Evolutionary conservation across 305 asterid species (phyloP).

Genomic region (Fraxinus dipetala): DNA sequence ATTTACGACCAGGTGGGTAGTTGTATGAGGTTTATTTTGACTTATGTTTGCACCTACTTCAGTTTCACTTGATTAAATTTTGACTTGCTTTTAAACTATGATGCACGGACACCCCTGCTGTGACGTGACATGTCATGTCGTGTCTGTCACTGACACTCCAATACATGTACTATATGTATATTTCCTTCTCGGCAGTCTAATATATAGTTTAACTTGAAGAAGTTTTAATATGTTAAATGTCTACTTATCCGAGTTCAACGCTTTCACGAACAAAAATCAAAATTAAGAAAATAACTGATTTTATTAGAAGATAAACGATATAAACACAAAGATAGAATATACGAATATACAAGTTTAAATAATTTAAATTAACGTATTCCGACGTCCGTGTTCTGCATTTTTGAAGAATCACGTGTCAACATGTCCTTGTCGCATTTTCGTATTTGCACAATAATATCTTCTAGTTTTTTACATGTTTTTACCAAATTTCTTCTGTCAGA

Average conservation of each 20-base stretch:
- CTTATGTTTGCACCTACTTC: neutral
- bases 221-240: neutral
- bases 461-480: conserved; percentile 6
- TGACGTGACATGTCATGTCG: neutral
- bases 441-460: neutral
- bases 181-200: neutral
- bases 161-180: neutral
- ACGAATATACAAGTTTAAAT: neutral
- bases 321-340: neutral
- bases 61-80: conserved; percentile 1
- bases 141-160: neutral
- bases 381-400: neutral
- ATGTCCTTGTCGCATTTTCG: neutral
- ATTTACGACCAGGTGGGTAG: conserved; percentile 80
- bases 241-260: neutral
- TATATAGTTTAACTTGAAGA: neutral
- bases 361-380: neutral
- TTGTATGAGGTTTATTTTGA: conserved; percentile 13
- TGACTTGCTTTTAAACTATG: conserved; percentile 15
- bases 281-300: neutral
- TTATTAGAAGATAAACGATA: neutral
- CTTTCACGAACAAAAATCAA: neutral
- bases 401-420: neutral
- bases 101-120: neutral
- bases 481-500: conserved; percentile 45